phyloP scores from a whole-genome alignment of 352 stramenopile species.

The Pythium dissimile region DNA sequence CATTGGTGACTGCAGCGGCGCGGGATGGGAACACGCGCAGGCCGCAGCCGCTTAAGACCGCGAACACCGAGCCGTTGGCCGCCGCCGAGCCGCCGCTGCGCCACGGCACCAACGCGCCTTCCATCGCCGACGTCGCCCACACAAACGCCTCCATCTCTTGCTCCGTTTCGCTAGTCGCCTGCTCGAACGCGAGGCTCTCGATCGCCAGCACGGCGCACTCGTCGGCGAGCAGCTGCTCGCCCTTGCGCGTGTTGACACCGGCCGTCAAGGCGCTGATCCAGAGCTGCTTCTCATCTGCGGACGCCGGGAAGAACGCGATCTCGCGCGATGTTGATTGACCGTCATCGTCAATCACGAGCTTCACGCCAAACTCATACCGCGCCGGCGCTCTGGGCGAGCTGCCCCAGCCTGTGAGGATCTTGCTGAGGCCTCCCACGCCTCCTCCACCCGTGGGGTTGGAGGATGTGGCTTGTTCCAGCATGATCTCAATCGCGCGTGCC shows the following conservation, averaged over 20 bases:
- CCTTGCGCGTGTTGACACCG: conserved; percentile 43
- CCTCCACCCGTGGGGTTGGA: neutral
- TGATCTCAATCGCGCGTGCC: conserved; percentile 34
- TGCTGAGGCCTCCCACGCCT: conserved; percentile 4
- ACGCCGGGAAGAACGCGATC: conserved; percentile 33
- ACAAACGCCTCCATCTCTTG: conserved; percentile 23
- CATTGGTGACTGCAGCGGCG: neutral
- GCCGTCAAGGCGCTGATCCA: conserved; percentile 38
- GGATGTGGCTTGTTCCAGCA: neutral
- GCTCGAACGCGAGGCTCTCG: conserved; percentile 14
- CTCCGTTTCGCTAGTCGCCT: neutral
- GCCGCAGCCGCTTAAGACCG: conserved; percentile 9
- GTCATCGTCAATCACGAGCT: neutral
- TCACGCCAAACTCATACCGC: neutral
- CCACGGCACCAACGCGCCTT: conserved; percentile 47
- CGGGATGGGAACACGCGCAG: conserved; percentile 16
- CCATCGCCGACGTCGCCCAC: conserved; percentile 37
- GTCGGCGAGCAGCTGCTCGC: conserved; percentile 47
- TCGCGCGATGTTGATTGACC: conserved; percentile 11
- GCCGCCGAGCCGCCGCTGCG: conserved; percentile 3
- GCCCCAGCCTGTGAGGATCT: conserved; percentile 3
- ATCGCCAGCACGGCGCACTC: conserved; percentile 50
- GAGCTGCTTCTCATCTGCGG: conserved; percentile 30
- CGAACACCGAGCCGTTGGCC: conserved; percentile 3
- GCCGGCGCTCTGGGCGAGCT: neutral